Percentiles rank a stretch among this genome's conserved stretches.
phyloP scores from a whole-genome alignment of 768 basidiomycete species.

The Tylopilus sp. region DNA sequence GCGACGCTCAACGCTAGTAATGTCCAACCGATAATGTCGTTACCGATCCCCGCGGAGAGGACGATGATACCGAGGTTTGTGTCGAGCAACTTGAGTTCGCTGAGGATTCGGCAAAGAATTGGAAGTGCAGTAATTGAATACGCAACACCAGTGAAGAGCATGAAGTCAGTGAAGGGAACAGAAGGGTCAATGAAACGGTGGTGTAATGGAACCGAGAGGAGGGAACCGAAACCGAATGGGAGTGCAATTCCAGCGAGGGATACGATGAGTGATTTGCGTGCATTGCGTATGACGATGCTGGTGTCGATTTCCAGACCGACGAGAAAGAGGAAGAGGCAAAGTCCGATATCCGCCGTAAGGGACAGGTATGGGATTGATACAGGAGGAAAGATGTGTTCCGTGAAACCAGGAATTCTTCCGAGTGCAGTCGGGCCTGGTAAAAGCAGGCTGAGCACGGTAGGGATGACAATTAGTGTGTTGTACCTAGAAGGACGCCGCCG shows the following conservation, averaged over 20 bases:
- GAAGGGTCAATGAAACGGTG: constrained; percentile 57
- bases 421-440: constrained; percentile 47
- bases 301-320: constrained; percentile 91
- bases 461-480: constrained; percentile 9
- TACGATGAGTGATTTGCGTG: constrained; percentile 61
- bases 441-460: not conserved
- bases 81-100: constrained; percentile 87
- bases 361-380: constrained; percentile 73
- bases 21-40: constrained; percentile 85
- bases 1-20: constrained; percentile 89
- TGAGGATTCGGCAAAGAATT: constrained; percentile 82
- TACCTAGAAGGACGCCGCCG: constrained; percentile 86
- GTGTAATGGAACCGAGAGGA: constrained; percentile 54
- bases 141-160: constrained; percentile 92
- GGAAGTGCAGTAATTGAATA: constrained; percentile 88
- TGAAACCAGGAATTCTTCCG: constrained; percentile 87
- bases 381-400: constrained; percentile 76
- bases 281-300: constrained; percentile 74
- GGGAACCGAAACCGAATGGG: constrained; percentile 85
- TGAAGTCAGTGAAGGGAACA: constrained; percentile 81
- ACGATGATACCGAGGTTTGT: constrained; percentile 92
- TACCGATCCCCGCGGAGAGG: constrained; percentile 87
- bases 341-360: constrained; percentile 85
- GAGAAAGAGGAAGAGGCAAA: constrained; percentile 86
- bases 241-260: constrained; percentile 81